phyloP scores from a whole-genome alignment of 805 yeast species.

The Ogataea polymorpha region DNA sequence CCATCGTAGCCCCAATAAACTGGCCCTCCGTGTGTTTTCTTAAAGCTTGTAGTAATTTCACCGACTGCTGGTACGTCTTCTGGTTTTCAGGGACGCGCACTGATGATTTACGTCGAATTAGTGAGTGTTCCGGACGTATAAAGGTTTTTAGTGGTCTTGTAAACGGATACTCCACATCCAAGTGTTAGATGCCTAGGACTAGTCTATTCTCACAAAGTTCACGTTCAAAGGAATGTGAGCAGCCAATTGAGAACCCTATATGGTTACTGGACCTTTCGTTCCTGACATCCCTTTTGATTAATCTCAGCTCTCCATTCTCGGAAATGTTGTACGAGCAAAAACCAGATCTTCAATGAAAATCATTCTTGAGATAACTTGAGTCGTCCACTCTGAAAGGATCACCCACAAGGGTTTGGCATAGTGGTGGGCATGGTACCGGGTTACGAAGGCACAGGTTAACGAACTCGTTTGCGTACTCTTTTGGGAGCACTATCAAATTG shows the following conservation, averaged over 20 bases:
- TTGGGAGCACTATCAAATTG: slow-evolving; percentile 37
- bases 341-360: slow-evolving; percentile 34
- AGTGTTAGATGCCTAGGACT: slow-evolving; percentile 26
- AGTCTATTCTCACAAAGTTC: slow-evolving; percentile 33
- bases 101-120: slow-evolving; percentile 36
- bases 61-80: slow-evolving; percentile 32
- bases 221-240: slow-evolving; percentile 40
- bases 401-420: slow-evolving; percentile 17
- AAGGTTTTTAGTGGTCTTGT: slow-evolving; percentile 24
- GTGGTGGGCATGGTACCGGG: slow-evolving; percentile 41
- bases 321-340: slow-evolving; percentile 37
- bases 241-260: slow-evolving; percentile 42
- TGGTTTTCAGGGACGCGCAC: slow-evolving; percentile 39
- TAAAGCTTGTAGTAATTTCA: slow-evolving; percentile 30
- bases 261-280: slow-evolving; percentile 34
- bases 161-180: slow-evolving; percentile 29
- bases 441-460: slow-evolving; percentile 35
- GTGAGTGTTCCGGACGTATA: slow-evolving; percentile 34
- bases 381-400: slow-evolving; percentile 24
- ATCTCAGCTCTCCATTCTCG: slow-evolving; percentile 30
- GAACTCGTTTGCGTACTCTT: slow-evolving; percentile 33
- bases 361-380: slow-evolving; percentile 9
- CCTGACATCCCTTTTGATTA: slow-evolving; percentile 24
- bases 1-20: slow-evolving; percentile 42
- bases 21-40: slow-evolving; percentile 40